A percentile compares a stretch with the other conserved stretches of the same genome.
phyloP scores from a whole-genome alignment of 768 basidiomycete genomes.

The Termitomyces titanicus region DNA sequence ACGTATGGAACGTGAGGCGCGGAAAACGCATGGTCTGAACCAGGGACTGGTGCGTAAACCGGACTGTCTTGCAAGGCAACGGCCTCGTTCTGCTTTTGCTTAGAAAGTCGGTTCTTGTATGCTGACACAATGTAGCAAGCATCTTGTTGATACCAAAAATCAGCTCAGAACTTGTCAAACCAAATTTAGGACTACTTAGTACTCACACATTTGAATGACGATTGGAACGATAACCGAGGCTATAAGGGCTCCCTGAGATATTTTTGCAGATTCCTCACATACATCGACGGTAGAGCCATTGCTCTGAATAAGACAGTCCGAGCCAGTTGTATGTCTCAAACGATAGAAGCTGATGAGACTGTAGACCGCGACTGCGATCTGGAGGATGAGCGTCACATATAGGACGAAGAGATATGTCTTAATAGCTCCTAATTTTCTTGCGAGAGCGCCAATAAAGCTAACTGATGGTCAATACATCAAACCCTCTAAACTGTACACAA shows the following conservation, averaged over 20 bases:
- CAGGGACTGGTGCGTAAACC: neutral
- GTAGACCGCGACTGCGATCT: neutral
- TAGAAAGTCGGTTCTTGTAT: neutral
- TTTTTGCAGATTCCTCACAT: neutral
- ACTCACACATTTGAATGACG: neutral
- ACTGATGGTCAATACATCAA: neutral
- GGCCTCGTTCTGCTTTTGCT: neutral
- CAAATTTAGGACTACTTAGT: neutral
- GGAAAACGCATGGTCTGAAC: neutral
- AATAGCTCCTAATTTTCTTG: constrained; percentile 27
- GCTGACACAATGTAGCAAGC: neutral
- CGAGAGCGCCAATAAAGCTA: constrained; percentile 37
- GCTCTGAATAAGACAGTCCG: neutral
- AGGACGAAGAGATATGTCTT: neutral
- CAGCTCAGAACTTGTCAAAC: neutral
- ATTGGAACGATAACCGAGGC: neutral
- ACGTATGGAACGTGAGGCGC: neutral
- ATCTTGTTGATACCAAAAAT: neutral
- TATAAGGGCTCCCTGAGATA: neutral
- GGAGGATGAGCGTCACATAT: neutral
- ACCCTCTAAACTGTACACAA: neutral
- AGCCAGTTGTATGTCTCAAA: neutral
- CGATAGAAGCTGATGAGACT: neutral
- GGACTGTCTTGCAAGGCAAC: neutral
- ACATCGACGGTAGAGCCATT: neutral